phyloP scores from a whole-genome alignment of 139 green algal species.

The Nannochloris sp. region DNA sequence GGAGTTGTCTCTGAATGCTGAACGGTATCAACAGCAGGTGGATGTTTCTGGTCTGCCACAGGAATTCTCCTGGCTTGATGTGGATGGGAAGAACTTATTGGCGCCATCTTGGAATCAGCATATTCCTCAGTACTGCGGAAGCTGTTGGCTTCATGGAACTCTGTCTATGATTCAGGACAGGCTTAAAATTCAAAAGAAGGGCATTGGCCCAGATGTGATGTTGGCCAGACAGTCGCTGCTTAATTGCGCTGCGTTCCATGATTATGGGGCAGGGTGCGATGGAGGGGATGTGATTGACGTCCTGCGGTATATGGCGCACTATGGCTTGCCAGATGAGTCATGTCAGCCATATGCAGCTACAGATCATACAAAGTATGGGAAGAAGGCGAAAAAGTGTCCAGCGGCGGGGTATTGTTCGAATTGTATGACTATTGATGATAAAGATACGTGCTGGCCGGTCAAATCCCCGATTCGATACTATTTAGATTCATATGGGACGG shows the following conservation, averaged over 20 bases:
- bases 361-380: slow-evolving; percentile 39
- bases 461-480: slow-evolving; percentile 40
- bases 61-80: slow-evolving; percentile 31
- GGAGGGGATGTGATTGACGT: slow-evolving; percentile 50
- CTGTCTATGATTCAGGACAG: slow-evolving; percentile 45
- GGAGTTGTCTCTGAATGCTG: background rate
- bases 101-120: slow-evolving; percentile 36
- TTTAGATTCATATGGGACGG: slow-evolving; percentile 24
- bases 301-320: slow-evolving; percentile 43
- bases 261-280: slow-evolving; percentile 36
- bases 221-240: slow-evolving; percentile 45
- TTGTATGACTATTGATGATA: slow-evolving; percentile 40
- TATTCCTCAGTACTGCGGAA: slow-evolving; percentile 44
- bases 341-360: slow-evolving; percentile 37
- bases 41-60: slow-evolving; percentile 20
- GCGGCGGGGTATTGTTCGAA: slow-evolving; percentile 36
- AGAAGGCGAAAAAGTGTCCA: slow-evolving; percentile 32
- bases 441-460: slow-evolving; percentile 44
- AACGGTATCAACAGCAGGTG: background rate
- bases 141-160: slow-evolving; percentile 49
- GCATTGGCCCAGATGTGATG: slow-evolving; percentile 39
- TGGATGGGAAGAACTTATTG: slow-evolving; percentile 22
- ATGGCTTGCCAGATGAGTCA: slow-evolving; percentile 46
- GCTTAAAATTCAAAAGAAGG: slow-evolving; percentile 51
- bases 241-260: slow-evolving; percentile 48